Evolutionary conservation across 805 yeast genomes (phyloP).

Genomic region (Saccharomycopsis microspora): DNA sequence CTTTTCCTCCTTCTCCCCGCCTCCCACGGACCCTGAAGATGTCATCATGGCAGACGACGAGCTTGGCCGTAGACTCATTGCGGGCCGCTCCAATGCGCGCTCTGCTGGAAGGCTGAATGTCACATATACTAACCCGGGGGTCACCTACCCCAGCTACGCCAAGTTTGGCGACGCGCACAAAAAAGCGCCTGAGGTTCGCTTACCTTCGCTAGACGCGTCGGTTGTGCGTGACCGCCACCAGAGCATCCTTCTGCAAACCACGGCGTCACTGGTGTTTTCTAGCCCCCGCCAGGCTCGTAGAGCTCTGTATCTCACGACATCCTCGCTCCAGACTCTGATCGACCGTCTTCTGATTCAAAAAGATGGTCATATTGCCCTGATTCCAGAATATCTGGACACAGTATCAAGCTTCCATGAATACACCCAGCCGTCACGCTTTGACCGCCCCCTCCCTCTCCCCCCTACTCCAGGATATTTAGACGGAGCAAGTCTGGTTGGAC

Average conservation of each 20-base stretch:
- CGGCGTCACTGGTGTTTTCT: conserved; percentile 6
- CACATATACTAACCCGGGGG: conserved; percentile 7
- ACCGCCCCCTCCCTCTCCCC: conserved; percentile 12
- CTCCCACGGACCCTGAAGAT: too few species aligned
- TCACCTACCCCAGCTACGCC: conserved; percentile 11
- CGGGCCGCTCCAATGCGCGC: background rate
- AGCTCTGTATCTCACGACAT: conserved; percentile 11
- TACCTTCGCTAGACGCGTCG: too few species aligned
- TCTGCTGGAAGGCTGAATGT: conserved; percentile 1
- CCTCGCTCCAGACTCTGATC: conserved; percentile 13
- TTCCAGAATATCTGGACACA: conserved; percentile 7
- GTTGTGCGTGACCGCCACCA: conserved; percentile 11
- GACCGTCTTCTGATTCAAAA: conserved; percentile 6
- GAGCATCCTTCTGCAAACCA: conserved; percentile 9
- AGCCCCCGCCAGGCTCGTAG: conserved; percentile 3
- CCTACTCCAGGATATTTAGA: background rate
- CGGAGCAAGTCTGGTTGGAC: background rate
- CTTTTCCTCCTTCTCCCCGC: too few species aligned
- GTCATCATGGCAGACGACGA: background rate
- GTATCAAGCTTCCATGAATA: background rate
- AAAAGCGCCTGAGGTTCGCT: background rate
- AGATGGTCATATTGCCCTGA: conserved; percentile 2
- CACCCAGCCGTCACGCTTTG: conserved; percentile 9
- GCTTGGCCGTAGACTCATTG: background rate
- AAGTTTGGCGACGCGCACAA: conserved; percentile 1